A percentile compares a stretch with the other conserved stretches of the same genome.
These are phyloP conservation scores for Aureobasidium pullulans DNA, from an alignment of 2,329 filamentous ascomycete genomes.

Conservation along the genomic window DNA sequence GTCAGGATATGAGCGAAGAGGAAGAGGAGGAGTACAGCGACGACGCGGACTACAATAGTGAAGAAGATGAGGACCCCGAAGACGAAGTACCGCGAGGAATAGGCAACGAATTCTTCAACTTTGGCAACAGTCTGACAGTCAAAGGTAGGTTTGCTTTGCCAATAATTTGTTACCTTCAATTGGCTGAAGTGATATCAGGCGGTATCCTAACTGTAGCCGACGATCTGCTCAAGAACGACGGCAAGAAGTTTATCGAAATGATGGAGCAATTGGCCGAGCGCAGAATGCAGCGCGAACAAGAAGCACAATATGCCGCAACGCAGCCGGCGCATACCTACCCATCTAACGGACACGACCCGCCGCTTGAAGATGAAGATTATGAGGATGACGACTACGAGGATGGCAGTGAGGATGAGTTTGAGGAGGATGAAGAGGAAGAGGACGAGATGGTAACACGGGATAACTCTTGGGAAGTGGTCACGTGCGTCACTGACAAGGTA, in stretches of 20 bases:
- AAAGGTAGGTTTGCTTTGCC: conserved; percentile 52
- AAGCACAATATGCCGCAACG: conserved; percentile 63
- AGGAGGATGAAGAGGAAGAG: conserved; percentile 55
- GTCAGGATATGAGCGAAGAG: conserved; percentile 41
- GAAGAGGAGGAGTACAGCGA: conserved; percentile 53
- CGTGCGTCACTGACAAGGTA: conserved; percentile 13
- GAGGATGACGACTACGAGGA: conserved; percentile 69
- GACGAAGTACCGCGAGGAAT: conserved; percentile 52
- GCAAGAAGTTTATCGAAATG: conserved; percentile 99
- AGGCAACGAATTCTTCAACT: conserved; percentile 81
- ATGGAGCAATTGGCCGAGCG: conserved; percentile 99
- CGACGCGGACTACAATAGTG: conserved; percentile 23
- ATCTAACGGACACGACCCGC: conserved; percentile 55
- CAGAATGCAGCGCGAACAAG: conserved; percentile 92
- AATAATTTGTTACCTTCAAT: neutral
- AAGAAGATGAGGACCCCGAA: conserved; percentile 53
- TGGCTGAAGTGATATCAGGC: conserved; percentile 49
- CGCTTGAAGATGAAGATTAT: conserved; percentile 67
- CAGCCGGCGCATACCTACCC: conserved; percentile 47
- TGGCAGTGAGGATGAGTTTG: conserved; percentile 56
- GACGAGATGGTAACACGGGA: conserved; percentile 51
- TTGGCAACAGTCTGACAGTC: conserved; percentile 93
- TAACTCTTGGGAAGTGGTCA: conserved; percentile 15
- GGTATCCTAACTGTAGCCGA: conserved; percentile 98
- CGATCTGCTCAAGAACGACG: conserved; percentile 96